Evolutionary conservation across 345 rosid genomes (phyloP).

Genomic region (Noccaea caerulescens): DNA sequence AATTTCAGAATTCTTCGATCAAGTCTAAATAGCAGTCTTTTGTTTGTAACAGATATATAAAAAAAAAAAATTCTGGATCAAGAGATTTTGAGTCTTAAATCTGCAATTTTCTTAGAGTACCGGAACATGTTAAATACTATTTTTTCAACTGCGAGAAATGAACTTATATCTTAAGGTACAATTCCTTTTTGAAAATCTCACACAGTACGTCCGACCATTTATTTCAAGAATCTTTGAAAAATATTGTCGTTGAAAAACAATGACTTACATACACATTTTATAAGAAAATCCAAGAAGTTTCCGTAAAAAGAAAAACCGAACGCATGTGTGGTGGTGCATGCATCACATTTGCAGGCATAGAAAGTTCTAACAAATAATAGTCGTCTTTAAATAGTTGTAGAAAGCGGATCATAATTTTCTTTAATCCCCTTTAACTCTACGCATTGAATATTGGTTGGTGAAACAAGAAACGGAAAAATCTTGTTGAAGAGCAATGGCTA

Average conservation of each 20-base stretch:
- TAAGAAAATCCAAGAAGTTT: background rate
- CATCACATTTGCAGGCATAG: background rate
- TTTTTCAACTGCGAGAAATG: too few relatives aligned
- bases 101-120: too few relatives aligned
- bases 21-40: background rate
- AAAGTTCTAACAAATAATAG: slow-evolving; percentile 10
- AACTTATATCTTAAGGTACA: too few relatives aligned
- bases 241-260: slow-evolving; percentile 10
- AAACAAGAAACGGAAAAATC: background rate
- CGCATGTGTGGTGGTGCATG: background rate
- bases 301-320: background rate
- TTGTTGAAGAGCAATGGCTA: slow-evolving; percentile 5
- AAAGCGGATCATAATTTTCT: background rate
- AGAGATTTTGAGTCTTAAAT: too few relatives aligned
- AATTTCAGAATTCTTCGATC: background rate
- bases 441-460: slow-evolving; percentile 16
- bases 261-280: slow-evolving; percentile 5
- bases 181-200: too few relatives aligned
- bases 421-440: background rate
- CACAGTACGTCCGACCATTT: background rate
- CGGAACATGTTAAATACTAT: too few relatives aligned
- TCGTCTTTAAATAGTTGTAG: slow-evolving; percentile 1
- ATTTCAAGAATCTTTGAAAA: background rate
- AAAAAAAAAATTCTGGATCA: too few relatives aligned
- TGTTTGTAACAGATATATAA: too few relatives aligned